These are phyloP conservation scores for Lathyrus oleraceus DNA, from an alignment of 306 rosid species.

Conservation along the genomic window DNA sequence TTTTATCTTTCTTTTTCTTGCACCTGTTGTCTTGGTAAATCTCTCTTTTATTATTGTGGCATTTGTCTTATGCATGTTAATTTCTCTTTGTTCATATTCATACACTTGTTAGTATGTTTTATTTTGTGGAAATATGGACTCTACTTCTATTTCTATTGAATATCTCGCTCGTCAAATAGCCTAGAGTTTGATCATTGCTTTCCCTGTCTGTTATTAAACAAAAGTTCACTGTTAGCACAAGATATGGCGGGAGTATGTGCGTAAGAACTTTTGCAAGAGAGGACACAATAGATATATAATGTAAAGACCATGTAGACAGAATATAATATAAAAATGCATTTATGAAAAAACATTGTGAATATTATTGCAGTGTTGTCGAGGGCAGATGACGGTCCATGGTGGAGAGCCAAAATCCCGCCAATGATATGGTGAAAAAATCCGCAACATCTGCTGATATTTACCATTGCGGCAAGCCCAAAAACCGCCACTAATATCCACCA, in stretches of 20 bases:
- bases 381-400: too few species aligned
- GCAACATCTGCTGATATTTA: too few species aligned
- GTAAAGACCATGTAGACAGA: not conserved
- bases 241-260: not conserved
- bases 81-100: not conserved
- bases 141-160: not conserved
- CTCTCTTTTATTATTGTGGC: not conserved
- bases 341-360: not conserved
- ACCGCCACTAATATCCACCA: too few species aligned
- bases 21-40: not conserved
- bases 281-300: not conserved
- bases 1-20: slow-evolving; percentile 1
- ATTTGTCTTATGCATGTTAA: not conserved
- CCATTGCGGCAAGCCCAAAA: too few species aligned
- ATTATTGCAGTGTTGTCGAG: too few species aligned
- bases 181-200: not conserved
- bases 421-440: too few species aligned
- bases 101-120: not conserved
- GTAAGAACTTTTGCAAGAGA: not conserved
- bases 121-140: slow-evolving; percentile 1
- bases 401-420: too few species aligned
- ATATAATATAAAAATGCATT: not conserved
- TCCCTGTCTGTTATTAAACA: not conserved
- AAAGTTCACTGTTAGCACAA: not conserved
- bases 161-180: not conserved